Conservation (phyloP, 805 yeast genomes). For the Torulaspora delbrueckii region DNA sequence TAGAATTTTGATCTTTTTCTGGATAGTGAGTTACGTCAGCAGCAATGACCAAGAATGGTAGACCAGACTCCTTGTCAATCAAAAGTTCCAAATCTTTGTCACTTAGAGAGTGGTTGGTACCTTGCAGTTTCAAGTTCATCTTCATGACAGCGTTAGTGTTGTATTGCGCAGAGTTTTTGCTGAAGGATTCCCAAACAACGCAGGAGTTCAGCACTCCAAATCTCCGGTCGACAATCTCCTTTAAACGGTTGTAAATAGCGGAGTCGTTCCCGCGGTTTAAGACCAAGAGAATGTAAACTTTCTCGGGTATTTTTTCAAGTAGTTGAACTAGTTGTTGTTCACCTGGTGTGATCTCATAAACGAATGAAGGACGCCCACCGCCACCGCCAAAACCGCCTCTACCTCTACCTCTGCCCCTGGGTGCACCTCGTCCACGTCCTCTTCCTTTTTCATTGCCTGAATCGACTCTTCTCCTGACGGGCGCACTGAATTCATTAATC, state of each 20-base stretch:
- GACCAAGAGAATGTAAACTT: conserved; percentile 17
- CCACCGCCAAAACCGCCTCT: conserved; percentile 12
- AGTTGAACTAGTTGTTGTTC: conserved; percentile 13
- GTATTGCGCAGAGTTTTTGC: conserved; percentile 18
- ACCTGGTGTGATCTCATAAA: conserved; percentile 15
- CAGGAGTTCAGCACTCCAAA: conserved; percentile 23
- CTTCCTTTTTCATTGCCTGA: conserved; percentile 16
- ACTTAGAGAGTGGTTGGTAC: conserved; percentile 21
- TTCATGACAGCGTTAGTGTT: conserved; percentile 24
- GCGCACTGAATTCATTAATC: conserved; percentile 18
- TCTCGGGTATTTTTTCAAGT: conserved; percentile 15
- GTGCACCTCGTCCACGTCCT: conserved; percentile 14
- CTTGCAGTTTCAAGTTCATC: conserved; percentile 23
- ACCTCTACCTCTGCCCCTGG: conserved; percentile 15
- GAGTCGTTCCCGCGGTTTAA: conserved; percentile 12
- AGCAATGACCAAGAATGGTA: conserved; percentile 23
- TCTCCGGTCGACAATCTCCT: conserved; percentile 20
- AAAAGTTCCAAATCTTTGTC: conserved; percentile 9
- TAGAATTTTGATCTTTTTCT: conserved; percentile 23
- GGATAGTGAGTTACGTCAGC: conserved; percentile 29
- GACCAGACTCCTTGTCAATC: conserved; percentile 15
- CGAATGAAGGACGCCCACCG: conserved; percentile 2
- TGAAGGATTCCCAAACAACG: conserved; percentile 21
- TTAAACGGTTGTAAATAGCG: conserved; percentile 20
- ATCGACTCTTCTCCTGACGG: conserved; percentile 5